phyloP scores from a whole-genome alignment of 352 stramenopile species.

The Globisporangium parvum region DNA sequence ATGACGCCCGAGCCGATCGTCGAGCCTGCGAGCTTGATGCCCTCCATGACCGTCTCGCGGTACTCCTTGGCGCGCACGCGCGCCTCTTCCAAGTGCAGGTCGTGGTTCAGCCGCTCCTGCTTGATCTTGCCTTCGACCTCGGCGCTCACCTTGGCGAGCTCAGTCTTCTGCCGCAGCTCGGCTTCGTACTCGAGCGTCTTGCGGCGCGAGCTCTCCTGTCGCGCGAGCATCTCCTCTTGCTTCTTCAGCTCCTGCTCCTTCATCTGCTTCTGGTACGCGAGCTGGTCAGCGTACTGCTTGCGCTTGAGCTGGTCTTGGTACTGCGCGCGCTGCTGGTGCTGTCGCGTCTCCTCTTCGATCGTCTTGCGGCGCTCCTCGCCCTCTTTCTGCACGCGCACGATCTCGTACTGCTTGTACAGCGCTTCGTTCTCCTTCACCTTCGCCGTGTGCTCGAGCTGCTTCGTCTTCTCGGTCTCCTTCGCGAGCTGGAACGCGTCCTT shows the following conservation, averaged over 20 bases:
- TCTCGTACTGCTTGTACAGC: conserved; percentile 92
- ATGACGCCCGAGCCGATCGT: conserved; percentile 92
- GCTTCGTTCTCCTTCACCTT: conserved; percentile 90
- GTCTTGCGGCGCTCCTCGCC: conserved; percentile 96
- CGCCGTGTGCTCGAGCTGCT: conserved; percentile 90
- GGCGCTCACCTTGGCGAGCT: conserved; percentile 94
- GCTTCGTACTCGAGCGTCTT: conserved; percentile 98
- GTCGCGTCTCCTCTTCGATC: conserved; percentile 95
- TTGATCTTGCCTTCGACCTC: conserved; percentile 95
- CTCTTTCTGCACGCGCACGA: conserved; percentile 95
- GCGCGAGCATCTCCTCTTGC: conserved; percentile 96
- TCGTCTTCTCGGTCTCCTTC: conserved; percentile 94
- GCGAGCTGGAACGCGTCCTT: conserved; percentile 94
- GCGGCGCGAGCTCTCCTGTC: conserved; percentile 94
- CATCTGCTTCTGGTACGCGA: conserved; percentile 94
- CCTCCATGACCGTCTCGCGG: conserved; percentile 93
- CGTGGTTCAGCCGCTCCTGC: conserved; percentile 98
- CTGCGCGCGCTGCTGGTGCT: conserved; percentile 95
- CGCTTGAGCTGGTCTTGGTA: conserved; percentile 99
- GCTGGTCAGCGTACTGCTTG: conserved; percentile 97
- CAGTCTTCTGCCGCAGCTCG: conserved; percentile 91
- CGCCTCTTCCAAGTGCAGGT: conserved; percentile 96
- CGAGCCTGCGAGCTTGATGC: conserved; percentile 92
- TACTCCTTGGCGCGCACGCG: conserved; percentile 88
- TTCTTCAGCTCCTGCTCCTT: conserved; percentile 97